Evolutionary conservation across 805 yeast species (phyloP), one percentile per base, ranked within the genome.

Genomic region (Myxozyma geophila): DNA sequence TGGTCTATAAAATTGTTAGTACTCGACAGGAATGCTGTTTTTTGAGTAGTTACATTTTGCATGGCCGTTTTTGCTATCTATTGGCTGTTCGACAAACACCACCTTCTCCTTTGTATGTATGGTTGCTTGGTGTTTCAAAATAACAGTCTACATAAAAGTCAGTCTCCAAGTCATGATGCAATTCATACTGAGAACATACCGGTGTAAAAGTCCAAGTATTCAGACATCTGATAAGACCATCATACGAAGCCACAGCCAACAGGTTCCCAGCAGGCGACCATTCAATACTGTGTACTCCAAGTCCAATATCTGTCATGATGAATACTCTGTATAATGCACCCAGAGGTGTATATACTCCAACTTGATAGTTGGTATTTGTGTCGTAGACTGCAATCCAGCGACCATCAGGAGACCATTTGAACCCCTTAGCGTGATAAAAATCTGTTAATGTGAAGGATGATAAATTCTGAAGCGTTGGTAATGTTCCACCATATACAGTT

Each of bases 391-490:
- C 69, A n/a, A 66, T 54, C 68, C 67, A 66, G 9, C 56, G 52
- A 15, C 69, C 69, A 37, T 66, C 67, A 4, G 68, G 64, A 21
- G 69, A 66, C 69, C 69, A 66, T 28, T 58, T 57, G 21, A 56
- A 56, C 1, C 62, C 67, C 36, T 54, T 44, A 37, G 60, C 64
- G 28, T 64, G 58, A 28, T 54, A 40, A 37, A 64, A 62, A 28
- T 54, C 62, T 1, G 58, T 13, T 33, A 58, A 28, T 1, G 58
- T n/a, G 21, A 64, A 48, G 3, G 63, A 54, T 5, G 56, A 23
- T 9, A 63, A 49, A 12, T 54, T 40, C 15, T 43, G 44, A 7
- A 56, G 37, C 2, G 43, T 36, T 10, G 60, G 48, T 13, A 39
- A 33, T 6, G 58, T 51, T 12, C 67, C 67, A 12, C 66, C 64